phyloP scores from a whole-genome alignment of 352 stramenopile species.

The Pythium volutum region DNA sequence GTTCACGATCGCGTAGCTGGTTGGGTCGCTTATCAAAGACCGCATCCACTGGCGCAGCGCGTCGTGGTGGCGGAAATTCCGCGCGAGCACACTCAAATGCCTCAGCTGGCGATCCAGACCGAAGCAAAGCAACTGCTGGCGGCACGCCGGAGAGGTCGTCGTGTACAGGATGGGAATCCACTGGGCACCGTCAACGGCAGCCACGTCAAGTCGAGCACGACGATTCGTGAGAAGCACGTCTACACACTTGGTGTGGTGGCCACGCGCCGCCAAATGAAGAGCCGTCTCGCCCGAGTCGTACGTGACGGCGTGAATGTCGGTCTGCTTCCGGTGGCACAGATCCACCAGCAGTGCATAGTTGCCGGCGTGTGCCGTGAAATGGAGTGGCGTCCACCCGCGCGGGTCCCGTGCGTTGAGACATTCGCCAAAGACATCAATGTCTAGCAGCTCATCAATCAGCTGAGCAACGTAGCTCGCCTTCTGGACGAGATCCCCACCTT shows the following conservation, averaged over 20 bases:
- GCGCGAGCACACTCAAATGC: slow-evolving; percentile 44
- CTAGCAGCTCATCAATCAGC: slow-evolving; percentile 47
- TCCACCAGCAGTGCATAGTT: slow-evolving; percentile 49
- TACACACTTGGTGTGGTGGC: slow-evolving; percentile 31
- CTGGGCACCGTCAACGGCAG: slow-evolving; percentile 40
- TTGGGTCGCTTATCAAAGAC: slow-evolving; percentile 36
- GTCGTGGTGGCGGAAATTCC: slow-evolving; percentile 41
- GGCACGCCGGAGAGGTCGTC: slow-evolving; percentile 21
- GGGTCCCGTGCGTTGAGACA: slow-evolving; percentile 39
- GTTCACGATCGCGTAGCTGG: slow-evolving; percentile 61
- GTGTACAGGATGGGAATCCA: slow-evolving; percentile 54
- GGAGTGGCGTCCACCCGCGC: slow-evolving; percentile 48
- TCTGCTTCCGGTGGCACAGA: slow-evolving; percentile 30
- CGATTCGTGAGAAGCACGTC: slow-evolving; percentile 35
- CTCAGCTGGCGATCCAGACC: slow-evolving; percentile 59
- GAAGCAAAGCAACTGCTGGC: slow-evolving; percentile 55
- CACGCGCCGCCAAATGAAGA: slow-evolving; percentile 52
- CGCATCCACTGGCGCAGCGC: slow-evolving; percentile 50
- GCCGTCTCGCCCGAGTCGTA: slow-evolving; percentile 43
- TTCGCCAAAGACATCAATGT: slow-evolving; percentile 55
- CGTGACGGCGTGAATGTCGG: slow-evolving; percentile 40
- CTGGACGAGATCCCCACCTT: slow-evolving; percentile 1
- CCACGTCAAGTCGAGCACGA: slow-evolving; percentile 30
- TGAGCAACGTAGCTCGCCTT: slow-evolving; percentile 27
- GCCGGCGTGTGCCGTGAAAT: slow-evolving; percentile 45